phyloP scores from a whole-genome alignment of 805 yeast genomes.

The Starmerella gropengiesseri region DNA sequence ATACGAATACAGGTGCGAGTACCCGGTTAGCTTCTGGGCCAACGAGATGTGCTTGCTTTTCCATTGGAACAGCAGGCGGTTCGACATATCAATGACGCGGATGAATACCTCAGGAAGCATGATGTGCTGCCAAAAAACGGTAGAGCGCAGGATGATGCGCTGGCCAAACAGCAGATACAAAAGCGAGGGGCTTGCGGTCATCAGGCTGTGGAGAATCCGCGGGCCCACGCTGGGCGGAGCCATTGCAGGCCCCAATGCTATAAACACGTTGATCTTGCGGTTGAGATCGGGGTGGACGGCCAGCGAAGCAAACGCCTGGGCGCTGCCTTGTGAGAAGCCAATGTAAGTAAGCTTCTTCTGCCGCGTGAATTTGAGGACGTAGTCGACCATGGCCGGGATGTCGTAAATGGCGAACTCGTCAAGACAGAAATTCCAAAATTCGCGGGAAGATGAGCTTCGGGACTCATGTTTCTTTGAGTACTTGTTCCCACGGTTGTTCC shows the following conservation, averaged over 20 bases:
- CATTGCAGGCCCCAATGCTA: constrained; percentile 90
- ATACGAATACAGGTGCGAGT: constrained; percentile 79
- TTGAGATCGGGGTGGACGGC: constrained; percentile 55
- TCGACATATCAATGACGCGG: constrained; percentile 58
- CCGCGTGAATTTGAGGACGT: constrained; percentile 47
- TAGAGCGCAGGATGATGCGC: constrained; percentile 62
- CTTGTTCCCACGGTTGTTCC: constrained; percentile 75
- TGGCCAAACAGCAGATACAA: constrained; percentile 64
- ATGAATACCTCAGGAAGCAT: constrained; percentile 69
- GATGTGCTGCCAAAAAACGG: constrained; percentile 65
- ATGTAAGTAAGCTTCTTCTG: constrained; percentile 47
- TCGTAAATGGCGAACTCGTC: constrained; percentile 89
- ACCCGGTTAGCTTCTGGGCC: constrained; percentile 66
- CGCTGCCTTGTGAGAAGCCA: constrained; percentile 91
- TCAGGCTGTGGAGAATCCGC: constrained; percentile 59
- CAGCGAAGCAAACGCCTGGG: constrained; percentile 80
- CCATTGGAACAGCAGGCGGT: constrained; percentile 71
- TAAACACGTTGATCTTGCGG: constrained; percentile 41
- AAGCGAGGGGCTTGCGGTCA: constrained; percentile 64
- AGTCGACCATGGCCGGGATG: constrained; percentile 73
- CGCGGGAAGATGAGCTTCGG: constrained; percentile 34
- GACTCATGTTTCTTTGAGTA: constrained; percentile 68
- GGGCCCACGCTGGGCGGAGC: constrained; percentile 79
- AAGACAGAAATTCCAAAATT: constrained; percentile 81
- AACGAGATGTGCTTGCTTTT: constrained; percentile 54